Evolutionary conservation across 2,329 filamentous ascomycete genomes (phyloP), one percentile per base, ranked within the genome.

Genomic region (Byssothecium circinans): DNA sequence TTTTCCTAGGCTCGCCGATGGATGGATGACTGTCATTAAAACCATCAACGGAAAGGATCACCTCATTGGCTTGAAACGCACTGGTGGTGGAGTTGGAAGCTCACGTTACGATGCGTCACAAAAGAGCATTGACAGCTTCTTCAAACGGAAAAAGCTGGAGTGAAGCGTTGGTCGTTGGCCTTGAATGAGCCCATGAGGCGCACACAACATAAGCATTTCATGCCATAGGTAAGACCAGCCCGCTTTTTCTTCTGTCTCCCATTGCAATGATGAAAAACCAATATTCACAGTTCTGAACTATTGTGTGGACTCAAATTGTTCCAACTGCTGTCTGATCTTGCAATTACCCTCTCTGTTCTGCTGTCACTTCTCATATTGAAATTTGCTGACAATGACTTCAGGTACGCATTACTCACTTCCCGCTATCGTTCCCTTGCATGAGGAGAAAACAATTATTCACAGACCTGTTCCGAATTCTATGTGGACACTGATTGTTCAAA

Each of bases 61-160:
- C 70, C 79, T 96, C 2, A 72, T 75, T 36, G 83, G 85, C 22
- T 74, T 96, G 48, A 91, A 86, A 67, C 87, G 89, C 69, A 92
- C 89, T 8, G 78, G 86, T 19, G 89, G 89, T 23, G 91, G 91
- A 3, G 87, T 96, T 47, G 90, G 90, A 45, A 94, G 87, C 59
- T 80, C 87, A 32, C 79, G 80, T 46, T 85, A 89, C 64, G 91
- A 96, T 66, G 78, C 81, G 10, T 84, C 79, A 38, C 91, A 96
- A 69, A 85, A 81, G 62, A 89, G 81, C 15, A 81, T 96, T 58
- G 83, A 89, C 37, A 80, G 81, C 0, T 96, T 94, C 74, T 91
- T 96, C 70, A 84, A 85, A 62, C 81, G 80, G 64, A 73, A 73
- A 30, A 50, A 46, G 34, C 6, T 50, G 18, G 47, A 41, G 6